Conservation (phyloP, 2,329 filamentous ascomycete genomes). For the Penicillium paneum region DNA sequence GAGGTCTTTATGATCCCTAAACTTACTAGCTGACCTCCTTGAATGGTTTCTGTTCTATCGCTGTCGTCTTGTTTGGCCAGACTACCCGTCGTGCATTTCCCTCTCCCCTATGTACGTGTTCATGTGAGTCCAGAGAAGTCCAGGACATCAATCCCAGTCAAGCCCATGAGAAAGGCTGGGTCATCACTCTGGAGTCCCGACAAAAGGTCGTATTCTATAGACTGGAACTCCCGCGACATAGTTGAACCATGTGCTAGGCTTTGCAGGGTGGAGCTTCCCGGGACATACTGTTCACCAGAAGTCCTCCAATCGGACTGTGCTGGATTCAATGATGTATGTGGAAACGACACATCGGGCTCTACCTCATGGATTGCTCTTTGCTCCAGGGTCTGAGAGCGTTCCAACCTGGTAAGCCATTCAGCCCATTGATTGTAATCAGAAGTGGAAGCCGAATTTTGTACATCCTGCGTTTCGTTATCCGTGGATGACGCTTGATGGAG, state of each 20-base stretch:
- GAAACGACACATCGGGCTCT: neutral
- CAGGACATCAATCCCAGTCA: constrained; percentile 28
- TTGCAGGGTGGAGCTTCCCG: neutral
- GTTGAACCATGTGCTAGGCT: neutral
- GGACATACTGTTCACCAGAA: neutral
- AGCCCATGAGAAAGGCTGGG: constrained; percentile 27
- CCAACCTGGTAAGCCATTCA: constrained; percentile 9
- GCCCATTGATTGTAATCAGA: constrained; percentile 12
- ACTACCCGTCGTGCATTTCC: neutral
- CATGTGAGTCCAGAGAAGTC: constrained; percentile 18
- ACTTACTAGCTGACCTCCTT: no score
- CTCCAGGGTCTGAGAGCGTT: neutral
- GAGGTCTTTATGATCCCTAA: no score
- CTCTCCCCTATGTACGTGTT: neutral
- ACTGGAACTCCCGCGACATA: neutral
- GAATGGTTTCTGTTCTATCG: no score
- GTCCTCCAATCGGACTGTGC: neutral
- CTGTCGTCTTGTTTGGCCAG: no score
- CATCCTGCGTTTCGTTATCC: neutral
- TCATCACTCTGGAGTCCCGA: constrained; percentile 22
- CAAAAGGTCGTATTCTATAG: neutral
- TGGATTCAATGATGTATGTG: neutral
- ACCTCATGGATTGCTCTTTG: neutral
- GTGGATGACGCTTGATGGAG: neutral
- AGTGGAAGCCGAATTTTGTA: neutral